Evolutionary conservation across 2,329 filamentous ascomycete genomes (phyloP).

Genomic region (Alternaria postmessia): DNA sequence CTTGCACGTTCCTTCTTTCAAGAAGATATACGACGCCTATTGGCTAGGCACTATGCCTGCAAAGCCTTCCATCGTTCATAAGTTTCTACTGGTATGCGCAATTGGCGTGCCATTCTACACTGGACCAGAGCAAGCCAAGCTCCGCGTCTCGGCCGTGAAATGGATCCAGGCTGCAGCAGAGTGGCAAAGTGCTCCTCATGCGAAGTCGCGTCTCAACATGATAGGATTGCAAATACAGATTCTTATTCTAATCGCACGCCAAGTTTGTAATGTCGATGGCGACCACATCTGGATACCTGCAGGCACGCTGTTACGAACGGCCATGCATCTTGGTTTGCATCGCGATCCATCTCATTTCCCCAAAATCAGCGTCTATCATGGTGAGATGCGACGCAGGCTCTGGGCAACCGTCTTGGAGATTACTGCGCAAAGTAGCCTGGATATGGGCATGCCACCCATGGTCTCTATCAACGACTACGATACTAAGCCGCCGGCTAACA

Average conservation of each 20-base stretch:
- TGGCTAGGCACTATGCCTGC: slow-evolving; percentile 55
- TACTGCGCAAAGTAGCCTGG: slow-evolving; percentile 48
- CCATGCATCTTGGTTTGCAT: slow-evolving; percentile 54
- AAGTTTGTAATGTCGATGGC: slow-evolving; percentile 46
- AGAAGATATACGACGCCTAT: slow-evolving; percentile 58
- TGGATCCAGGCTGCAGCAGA: slow-evolving; percentile 67
- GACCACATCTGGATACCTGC: slow-evolving; percentile 51
- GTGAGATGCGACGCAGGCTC: slow-evolving; percentile 50
- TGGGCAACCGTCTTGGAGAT: slow-evolving; percentile 49
- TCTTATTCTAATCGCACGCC: slow-evolving; percentile 49
- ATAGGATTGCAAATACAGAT: slow-evolving; percentile 59
- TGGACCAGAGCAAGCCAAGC: slow-evolving; percentile 55
- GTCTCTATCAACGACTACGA: slow-evolving; percentile 50
- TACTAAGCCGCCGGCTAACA: slow-evolving; percentile 48
- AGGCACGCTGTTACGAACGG: slow-evolving; percentile 50
- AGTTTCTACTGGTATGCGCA: slow-evolving; percentile 54
- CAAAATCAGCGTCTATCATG: slow-evolving; percentile 45
- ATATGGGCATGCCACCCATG: slow-evolving; percentile 49
- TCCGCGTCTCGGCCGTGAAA: slow-evolving; percentile 43
- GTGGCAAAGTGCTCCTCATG: slow-evolving; percentile 63
- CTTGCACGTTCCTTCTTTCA: slow-evolving; percentile 62
- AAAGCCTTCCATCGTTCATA: slow-evolving; percentile 60
- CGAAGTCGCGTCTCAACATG: slow-evolving; percentile 61
- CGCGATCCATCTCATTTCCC: slow-evolving; percentile 49
- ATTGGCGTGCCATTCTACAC: slow-evolving; percentile 59